phyloP scores from a whole-genome alignment of 73 alveolate species.

The Tetrahymena borealis region DNA sequence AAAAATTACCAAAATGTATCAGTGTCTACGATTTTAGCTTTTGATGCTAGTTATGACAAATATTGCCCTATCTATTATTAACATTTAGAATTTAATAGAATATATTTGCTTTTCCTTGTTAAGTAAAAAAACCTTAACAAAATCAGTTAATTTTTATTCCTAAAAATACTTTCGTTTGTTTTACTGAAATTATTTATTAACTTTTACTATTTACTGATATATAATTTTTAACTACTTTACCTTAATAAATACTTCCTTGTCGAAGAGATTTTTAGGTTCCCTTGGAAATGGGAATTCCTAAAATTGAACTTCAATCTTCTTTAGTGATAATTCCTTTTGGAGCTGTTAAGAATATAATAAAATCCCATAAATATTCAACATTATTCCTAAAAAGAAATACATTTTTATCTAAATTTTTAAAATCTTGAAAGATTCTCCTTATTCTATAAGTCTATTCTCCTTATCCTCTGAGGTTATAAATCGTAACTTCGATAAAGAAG shows the following conservation, averaged over 20 bases:
- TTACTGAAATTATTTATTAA: too few relatives aligned
- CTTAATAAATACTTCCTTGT: background rate
- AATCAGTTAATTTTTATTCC: too few relatives aligned
- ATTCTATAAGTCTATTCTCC: background rate
- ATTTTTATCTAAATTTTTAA: background rate
- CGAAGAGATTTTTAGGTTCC: background rate
- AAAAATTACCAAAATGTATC: background rate
- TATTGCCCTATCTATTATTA: background rate
- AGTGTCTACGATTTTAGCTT: background rate
- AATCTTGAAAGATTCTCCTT: background rate
- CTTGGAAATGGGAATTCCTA: background rate
- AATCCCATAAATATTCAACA: background rate
- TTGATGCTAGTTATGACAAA: background rate
- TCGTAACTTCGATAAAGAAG: background rate
- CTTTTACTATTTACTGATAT: too few relatives aligned
- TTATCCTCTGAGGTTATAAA: background rate
- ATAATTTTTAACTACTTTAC: too few relatives aligned
- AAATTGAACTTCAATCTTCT: background rate
- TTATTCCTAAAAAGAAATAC: background rate
- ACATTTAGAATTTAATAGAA: too few relatives aligned
- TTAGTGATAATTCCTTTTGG: background rate
- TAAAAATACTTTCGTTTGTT: too few relatives aligned
- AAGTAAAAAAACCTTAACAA: too few relatives aligned
- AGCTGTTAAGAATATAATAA: background rate
- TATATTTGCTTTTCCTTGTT: too few relatives aligned